Evolutionary conservation across 2,329 filamentous ascomycete species (phyloP).

Genomic region (Xylariaceae sp.): DNA sequence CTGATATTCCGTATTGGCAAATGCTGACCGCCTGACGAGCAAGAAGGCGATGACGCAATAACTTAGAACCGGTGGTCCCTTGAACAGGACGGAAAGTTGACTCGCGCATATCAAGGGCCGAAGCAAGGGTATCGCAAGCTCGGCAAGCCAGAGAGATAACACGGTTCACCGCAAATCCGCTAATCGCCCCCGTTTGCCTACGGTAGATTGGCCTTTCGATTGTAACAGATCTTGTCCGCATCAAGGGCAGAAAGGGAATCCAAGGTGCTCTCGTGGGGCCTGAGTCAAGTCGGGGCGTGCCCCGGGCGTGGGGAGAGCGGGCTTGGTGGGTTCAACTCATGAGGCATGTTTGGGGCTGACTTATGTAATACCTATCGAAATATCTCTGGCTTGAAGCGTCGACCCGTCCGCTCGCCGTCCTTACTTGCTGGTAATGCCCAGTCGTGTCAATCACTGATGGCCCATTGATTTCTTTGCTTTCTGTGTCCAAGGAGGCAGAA

Average conservation of each 20-base stretch:
- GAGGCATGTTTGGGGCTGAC: not conserved
- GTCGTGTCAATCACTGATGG: not conserved
- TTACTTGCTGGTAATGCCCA: not conserved
- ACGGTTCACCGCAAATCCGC: too few relatives aligned
- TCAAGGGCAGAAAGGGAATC: not conserved
- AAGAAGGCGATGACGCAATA: too few relatives aligned
- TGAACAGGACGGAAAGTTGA: too few relatives aligned
- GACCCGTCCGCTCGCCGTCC: not conserved
- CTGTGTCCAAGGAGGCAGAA: too few relatives aligned
- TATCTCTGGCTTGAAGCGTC: not conserved
- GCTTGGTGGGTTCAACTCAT: not conserved
- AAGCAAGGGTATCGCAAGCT: too few relatives aligned
- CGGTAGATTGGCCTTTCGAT: not conserved
- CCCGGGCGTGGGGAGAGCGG: not conserved
- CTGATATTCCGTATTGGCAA: too few relatives aligned
- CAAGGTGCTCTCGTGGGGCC: not conserved
- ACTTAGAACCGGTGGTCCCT: too few relatives aligned
- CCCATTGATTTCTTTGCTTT: not conserved
- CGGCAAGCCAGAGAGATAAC: too few relatives aligned
- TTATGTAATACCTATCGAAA: not conserved
- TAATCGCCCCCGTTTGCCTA: too few relatives aligned
- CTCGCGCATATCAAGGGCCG: too few relatives aligned
- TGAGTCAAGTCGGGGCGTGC: not conserved
- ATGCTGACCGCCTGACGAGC: too few relatives aligned
- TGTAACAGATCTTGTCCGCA: not conserved